Evolutionary conservation across 495 filamentous ascomycete genomes (phyloP).

Genomic region (Parachaetomium inaequale): DNA sequence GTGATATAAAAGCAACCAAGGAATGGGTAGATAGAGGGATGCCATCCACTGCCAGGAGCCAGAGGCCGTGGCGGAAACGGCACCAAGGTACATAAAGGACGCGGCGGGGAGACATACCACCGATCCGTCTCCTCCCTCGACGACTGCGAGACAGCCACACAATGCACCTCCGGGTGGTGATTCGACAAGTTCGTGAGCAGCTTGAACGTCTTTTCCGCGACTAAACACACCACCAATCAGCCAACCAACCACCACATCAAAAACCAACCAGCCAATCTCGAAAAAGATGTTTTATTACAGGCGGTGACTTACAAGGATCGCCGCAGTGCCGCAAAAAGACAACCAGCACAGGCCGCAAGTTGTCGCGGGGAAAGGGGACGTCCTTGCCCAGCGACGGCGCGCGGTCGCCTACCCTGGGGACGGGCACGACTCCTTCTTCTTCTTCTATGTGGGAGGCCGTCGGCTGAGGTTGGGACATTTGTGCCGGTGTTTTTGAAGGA

Average conservation of each 20-base stretch:
- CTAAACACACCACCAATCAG: neutral
- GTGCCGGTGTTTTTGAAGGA: neutral
- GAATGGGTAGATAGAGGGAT: too few relatives aligned
- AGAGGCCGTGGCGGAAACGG: neutral
- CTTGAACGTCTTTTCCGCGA: constrained; percentile 15
- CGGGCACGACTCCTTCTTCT: constrained; percentile 26
- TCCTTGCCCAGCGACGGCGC: constrained; percentile 39
- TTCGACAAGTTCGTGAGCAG: constrained; percentile 24
- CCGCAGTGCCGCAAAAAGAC: constrained; percentile 61
- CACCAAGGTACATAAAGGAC: neutral
- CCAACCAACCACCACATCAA: neutral
- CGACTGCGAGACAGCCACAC: constrained; percentile 58
- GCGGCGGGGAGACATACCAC: constrained; percentile 35
- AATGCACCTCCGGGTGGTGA: constrained; percentile 47
- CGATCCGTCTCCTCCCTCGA: constrained; percentile 46
- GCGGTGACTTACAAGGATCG: constrained; percentile 50
- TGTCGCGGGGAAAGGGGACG: constrained; percentile 44
- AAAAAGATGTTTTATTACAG: neutral
- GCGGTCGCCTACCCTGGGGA: constrained; percentile 42
- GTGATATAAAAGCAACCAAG: too few relatives aligned
- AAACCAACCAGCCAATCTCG: neutral
- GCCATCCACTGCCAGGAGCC: too few relatives aligned
- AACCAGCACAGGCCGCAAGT: constrained; percentile 51
- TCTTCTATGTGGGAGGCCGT: constrained; percentile 4
- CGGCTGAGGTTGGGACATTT: neutral